These are phyloP conservation scores for Gracilariopsis chorda DNA, from an alignment of 23 red algal species.

Conservation along the genomic window DNA sequence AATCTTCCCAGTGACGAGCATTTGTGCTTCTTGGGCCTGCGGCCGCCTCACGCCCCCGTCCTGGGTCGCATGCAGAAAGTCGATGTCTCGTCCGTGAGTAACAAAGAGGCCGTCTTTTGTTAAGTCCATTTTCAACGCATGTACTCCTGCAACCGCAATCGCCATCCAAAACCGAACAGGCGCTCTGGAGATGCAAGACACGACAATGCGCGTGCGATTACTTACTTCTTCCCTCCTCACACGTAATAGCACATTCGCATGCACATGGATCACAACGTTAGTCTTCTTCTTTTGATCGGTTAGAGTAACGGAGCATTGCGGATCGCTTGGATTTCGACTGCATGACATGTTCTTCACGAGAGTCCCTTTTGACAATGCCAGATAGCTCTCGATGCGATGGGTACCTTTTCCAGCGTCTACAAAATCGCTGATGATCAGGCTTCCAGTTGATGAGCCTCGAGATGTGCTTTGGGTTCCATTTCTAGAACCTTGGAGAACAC, in stretches of 20 bases:
- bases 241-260: neutral
- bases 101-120: neutral
- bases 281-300: neutral
- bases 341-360: neutral
- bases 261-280: neutral
- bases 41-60: neutral
- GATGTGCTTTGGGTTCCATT: neutral
- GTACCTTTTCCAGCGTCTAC: neutral
- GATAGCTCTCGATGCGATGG: neutral
- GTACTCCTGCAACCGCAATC: neutral
- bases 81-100: neutral
- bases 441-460: neutral
- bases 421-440: neutral
- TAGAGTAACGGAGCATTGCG: neutral
- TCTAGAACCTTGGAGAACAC: neutral
- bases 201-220: neutral
- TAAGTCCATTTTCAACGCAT: neutral
- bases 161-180: neutral
- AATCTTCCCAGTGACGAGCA: neutral
- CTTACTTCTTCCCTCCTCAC: neutral
- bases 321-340: neutral
- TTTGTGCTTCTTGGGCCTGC: no score
- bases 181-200: neutral
- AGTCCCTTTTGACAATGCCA: neutral
- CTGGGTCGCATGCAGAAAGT: neutral